A percentile compares a stretch with the other conserved stretches of the same genome.
Conservation (phyloP, 768 basidiomycete species). For the Mycena metata region DNA sequence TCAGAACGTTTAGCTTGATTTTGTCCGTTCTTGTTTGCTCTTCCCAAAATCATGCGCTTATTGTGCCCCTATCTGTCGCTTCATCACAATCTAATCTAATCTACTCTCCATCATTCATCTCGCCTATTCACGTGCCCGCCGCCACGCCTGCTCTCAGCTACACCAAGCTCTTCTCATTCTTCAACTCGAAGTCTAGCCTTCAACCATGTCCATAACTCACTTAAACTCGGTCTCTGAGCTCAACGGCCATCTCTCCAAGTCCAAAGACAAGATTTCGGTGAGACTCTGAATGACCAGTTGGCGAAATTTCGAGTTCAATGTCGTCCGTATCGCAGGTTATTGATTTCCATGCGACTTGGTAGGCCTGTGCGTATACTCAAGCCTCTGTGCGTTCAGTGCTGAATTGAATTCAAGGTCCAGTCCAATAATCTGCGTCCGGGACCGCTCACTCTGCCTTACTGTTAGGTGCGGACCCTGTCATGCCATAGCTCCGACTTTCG, state of each 20-base stretch:
- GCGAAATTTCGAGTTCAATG: slow-evolving; percentile 3
- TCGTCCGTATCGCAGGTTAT: slow-evolving; percentile 67
- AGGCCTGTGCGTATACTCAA: slow-evolving; percentile 5
- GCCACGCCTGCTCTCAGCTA: not conserved
- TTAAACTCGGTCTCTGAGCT: slow-evolving; percentile 75
- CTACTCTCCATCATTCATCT: not conserved
- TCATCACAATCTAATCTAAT: too few species aligned
- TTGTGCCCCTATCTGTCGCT: not conserved
- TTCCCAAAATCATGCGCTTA: too few species aligned
- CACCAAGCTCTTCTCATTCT: too few species aligned
- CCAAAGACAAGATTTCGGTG: slow-evolving; percentile 76
- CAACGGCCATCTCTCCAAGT: slow-evolving; percentile 67
- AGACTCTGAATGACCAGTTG: slow-evolving; percentile 28
- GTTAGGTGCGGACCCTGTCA: slow-evolving; percentile 95
- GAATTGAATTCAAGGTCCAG: not conserved
- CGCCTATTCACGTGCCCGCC: not conserved
- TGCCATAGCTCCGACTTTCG: slow-evolving; percentile 82
- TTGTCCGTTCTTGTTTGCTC: too few species aligned
- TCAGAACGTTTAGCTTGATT: too few species aligned
- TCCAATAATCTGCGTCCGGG: not conserved
- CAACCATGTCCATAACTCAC: slow-evolving; percentile 71
- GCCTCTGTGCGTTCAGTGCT: not conserved
- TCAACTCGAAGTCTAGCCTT: too few species aligned
- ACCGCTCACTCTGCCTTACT: slow-evolving; percentile 10
- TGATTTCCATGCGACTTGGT: slow-evolving; percentile 91